Percentiles rank a stretch among this genome's conserved stretches.
Conservation (phyloP, 2,329 filamentous ascomycete species). For the Emericellopsis atlantica region DNA sequence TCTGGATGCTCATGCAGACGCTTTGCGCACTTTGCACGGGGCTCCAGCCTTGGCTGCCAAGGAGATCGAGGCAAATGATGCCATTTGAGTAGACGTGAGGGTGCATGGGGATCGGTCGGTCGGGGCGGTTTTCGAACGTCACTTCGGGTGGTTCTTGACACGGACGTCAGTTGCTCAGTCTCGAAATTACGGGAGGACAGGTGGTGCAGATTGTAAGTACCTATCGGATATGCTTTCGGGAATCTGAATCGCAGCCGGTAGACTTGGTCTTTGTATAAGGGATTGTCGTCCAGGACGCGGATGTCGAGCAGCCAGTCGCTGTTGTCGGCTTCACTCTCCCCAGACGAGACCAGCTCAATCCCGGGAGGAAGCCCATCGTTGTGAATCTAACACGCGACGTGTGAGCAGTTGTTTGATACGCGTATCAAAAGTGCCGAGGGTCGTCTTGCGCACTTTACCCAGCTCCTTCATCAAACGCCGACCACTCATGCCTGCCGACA, state of each 20-base stretch:
- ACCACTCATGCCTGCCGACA: constrained; percentile 33
- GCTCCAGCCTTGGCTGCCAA: constrained; percentile 82
- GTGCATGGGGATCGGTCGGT: constrained; percentile 74
- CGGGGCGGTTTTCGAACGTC: constrained; percentile 58
- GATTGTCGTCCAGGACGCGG: constrained; percentile 77
- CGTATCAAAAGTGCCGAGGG: background rate
- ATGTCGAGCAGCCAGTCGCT: constrained; percentile 87
- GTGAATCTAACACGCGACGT: constrained; percentile 29
- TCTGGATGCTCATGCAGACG: constrained; percentile 93
- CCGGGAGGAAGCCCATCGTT: constrained; percentile 46
- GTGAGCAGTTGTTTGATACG: background rate
- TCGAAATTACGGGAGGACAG: background rate
- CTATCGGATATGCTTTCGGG: constrained; percentile 75
- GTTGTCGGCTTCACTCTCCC: constrained; percentile 68
- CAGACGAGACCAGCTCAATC: constrained; percentile 69
- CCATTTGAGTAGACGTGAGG: constrained; percentile 98
- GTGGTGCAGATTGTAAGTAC: constrained; percentile 32
- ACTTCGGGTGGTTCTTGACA: constrained; percentile 81
- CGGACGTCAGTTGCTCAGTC: background rate
- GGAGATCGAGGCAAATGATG: constrained; percentile 92
- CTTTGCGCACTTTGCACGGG: constrained; percentile 96
- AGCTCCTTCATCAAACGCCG: constrained; percentile 50
- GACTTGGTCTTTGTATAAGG: constrained; percentile 66
- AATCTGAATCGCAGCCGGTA: constrained; percentile 87
- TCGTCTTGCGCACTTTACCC: constrained; percentile 29